Evolutionary conservation across 805 yeast genomes (phyloP), one percentile per base, ranked within the genome.

Genomic region (Teunomyces kruisii): DNA sequence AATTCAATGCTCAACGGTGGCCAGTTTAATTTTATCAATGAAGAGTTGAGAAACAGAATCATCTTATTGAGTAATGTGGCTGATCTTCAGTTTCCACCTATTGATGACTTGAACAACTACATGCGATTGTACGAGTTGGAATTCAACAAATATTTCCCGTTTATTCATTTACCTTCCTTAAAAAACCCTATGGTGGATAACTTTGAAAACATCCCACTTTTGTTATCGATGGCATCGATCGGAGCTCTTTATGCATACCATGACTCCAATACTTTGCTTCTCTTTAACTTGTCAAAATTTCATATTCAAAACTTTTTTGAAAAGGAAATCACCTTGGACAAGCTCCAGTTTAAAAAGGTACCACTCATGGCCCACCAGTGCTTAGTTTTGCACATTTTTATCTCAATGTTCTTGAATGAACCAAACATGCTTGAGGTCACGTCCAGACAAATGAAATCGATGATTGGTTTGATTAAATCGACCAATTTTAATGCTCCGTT

Each of bases 191-290:
- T 56, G 60, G 67, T 61, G n/a, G 68, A 68, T 39, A 64, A 62
- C 46, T 69, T 68, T 71, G 67, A 75, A 60, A 59, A 75, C 64
- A 62, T 82, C 59, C 91, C 96, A 2, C 72, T 91, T 38, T 61
- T 88, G 5, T 68, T 90, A 44, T 81, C 95, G 2, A 86, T 90
- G 79, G 86, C 94, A 1, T 84, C 96, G 12, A 80, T 91, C 46
- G 98, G 98, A 35, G 96, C 97, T 0, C 72, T 91, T 16, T 88
- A 87, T 57, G 81, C 88, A 0, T 88, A 86, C 65, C 90, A 86
- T 56, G 86, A 89, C 27, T 68, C 83, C 30, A 87, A 87, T 58
- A 87, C 96, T 0, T 74, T 84, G 54, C 70, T 86, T 8, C 64
- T 86, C 46, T 85, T 84, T 61, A 84, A 84, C 57, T 75, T 86